These are phyloP conservation scores for Mycena leptocephala DNA, from an alignment of 768 basidiomycete species.

Conservation along the genomic window DNA sequence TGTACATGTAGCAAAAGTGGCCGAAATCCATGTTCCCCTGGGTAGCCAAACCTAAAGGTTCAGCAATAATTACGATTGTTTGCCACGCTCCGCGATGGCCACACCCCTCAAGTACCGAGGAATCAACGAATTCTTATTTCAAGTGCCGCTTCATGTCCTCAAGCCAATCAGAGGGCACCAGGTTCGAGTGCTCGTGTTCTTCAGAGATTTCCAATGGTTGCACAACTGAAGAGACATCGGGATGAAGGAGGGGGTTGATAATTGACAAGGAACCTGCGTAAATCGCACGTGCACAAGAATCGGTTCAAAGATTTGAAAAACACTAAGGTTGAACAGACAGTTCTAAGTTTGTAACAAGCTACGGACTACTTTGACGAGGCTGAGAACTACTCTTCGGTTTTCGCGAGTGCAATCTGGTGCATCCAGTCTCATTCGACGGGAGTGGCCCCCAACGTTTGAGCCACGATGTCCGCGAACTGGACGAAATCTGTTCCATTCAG, in stretches of 20 bases:
- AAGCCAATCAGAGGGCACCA: too few relatives aligned
- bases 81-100: too few relatives aligned
- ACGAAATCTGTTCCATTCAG: neutral
- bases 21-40: too few relatives aligned
- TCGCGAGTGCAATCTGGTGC: neutral
- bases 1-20: too few relatives aligned
- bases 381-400: constrained; percentile 6
- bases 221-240: too few relatives aligned
- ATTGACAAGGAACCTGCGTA: neutral
- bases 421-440: neutral
- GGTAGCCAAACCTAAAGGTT: too few relatives aligned
- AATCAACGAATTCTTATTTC: too few relatives aligned
- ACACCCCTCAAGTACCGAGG: too few relatives aligned
- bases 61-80: too few relatives aligned
- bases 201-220: too few relatives aligned
- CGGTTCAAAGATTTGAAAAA: constrained; percentile 1
- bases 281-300: neutral
- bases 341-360: constrained; percentile 7
- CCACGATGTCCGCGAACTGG: constrained; percentile 7
- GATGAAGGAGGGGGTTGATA: neutral
- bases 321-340: neutral
- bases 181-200: too few relatives aligned
- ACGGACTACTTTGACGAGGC: neutral
- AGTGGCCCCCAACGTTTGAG: constrained; percentile 12
- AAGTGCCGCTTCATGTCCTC: too few relatives aligned